phyloP scores from a whole-genome alignment of 2,329 filamentous ascomycete genomes.

The Dendryphion nanum region DNA sequence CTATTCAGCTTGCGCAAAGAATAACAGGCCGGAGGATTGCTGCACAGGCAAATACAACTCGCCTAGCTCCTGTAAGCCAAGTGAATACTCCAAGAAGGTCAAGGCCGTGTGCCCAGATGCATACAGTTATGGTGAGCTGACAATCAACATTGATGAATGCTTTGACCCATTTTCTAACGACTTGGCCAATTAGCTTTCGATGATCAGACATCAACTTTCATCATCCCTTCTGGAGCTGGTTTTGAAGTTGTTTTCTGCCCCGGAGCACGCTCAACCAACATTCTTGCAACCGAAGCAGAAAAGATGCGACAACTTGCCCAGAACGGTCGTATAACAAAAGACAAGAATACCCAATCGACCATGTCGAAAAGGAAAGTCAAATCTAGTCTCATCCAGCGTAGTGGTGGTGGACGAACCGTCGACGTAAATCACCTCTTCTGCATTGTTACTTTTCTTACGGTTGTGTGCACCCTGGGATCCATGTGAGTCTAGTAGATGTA shows the following conservation, averaged over 20 bases:
- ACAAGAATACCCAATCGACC: slow-evolving; percentile 20
- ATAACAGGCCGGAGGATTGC: slow-evolving; percentile 66
- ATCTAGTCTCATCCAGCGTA: slow-evolving; percentile 17
- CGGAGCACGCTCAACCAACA: slow-evolving; percentile 50
- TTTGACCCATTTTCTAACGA: no score
- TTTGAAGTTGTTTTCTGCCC: slow-evolving; percentile 82
- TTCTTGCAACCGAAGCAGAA: slow-evolving; percentile 40
- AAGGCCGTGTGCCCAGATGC: slow-evolving; percentile 81
- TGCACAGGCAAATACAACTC: slow-evolving; percentile 69
- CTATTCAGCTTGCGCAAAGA: slow-evolving; percentile 72
- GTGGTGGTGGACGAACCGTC: slow-evolving; percentile 13
- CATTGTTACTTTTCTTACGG: slow-evolving; percentile 6
- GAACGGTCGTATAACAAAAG: slow-evolving; percentile 22
- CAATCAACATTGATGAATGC: no score
- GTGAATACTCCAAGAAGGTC: slow-evolving; percentile 65
- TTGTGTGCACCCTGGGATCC: slow-evolving; percentile 8
- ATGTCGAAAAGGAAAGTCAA: slow-evolving; percentile 15
- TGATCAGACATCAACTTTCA: slow-evolving; percentile 57
- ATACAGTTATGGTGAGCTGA: slow-evolving; percentile 69
- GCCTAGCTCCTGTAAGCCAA: slow-evolving; percentile 63
- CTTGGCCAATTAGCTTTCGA: slow-evolving; percentile 50
- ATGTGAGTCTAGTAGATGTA: slow-evolving; percentile 5
- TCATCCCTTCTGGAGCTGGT: slow-evolving; percentile 63
- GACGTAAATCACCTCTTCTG: slow-evolving; percentile 11
- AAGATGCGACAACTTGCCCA: slow-evolving; percentile 35